Percentiles rank a stretch among this genome's conserved stretches.
phyloP scores from a whole-genome alignment of 345 rosid genomes.

The Gossypium anomalum region DNA sequence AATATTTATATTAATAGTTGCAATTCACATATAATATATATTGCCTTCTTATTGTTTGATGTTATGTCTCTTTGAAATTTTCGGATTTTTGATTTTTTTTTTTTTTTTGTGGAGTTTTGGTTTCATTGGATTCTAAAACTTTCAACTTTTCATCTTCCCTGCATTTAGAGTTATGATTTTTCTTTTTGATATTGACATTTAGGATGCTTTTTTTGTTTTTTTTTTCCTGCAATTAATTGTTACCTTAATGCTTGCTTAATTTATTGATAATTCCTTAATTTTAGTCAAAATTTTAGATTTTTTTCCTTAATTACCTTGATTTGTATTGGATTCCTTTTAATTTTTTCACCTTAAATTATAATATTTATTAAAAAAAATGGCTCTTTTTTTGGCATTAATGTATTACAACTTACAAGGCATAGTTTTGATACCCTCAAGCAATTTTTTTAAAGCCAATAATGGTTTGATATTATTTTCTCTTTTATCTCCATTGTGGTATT shows the following conservation, averaged over 20 bases:
- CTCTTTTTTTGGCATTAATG: neutral
- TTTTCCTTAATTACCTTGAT: neutral
- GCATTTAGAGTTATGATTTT: conserved; percentile 17
- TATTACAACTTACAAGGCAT: neutral
- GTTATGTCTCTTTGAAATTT: neutral
- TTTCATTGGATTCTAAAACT: conserved; percentile 24
- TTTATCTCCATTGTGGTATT: neutral
- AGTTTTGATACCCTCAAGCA: neutral
- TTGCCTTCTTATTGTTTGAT: conserved; percentile 4
- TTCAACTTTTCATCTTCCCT: conserved; percentile 2
- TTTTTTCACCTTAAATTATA: neutral
- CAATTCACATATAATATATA: conserved; percentile 4
- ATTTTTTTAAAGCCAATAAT: neutral
- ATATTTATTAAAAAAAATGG: neutral
- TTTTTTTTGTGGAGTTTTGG: neutral
- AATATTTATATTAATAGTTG: conserved; percentile 9
- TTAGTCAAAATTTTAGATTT: neutral
- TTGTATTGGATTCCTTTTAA: neutral
- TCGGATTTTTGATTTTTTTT: neutral
- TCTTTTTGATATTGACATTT: conserved; percentile 3
- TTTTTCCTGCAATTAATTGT: neutral
- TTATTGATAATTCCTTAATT: conserved; percentile 1
- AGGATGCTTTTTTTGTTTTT: conserved; percentile 11
- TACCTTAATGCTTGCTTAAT: conserved; percentile 4
- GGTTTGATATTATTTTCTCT: neutral